Conservation (phyloP, 768 basidiomycete species). For the Termitomyces sp. region DNA sequence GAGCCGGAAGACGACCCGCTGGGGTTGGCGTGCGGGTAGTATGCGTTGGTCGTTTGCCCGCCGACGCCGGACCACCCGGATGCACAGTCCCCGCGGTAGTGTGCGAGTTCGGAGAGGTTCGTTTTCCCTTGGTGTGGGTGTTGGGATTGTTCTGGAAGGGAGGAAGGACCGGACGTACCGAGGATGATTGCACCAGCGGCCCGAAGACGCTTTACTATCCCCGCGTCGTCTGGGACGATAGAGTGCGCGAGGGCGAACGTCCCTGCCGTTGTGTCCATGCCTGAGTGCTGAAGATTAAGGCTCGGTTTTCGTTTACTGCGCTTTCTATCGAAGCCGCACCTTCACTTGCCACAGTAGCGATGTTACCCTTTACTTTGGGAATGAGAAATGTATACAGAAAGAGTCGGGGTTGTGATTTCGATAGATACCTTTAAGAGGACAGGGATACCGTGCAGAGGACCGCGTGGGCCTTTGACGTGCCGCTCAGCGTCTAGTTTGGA, state of each 20-base stretch:
- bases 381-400: too few relatives aligned
- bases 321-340: too few relatives aligned
- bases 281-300: too few relatives aligned
- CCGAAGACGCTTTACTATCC: slow-evolving; percentile 36
- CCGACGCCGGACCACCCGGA: slow-evolving; percentile 38
- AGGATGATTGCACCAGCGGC: slow-evolving; percentile 41
- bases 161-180: slow-evolving; percentile 18
- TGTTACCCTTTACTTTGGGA: slow-evolving; percentile 34
- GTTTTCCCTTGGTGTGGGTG: slow-evolving; percentile 38
- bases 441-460: slow-evolving; percentile 50
- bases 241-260: slow-evolving; percentile 36
- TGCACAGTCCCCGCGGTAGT: slow-evolving; percentile 40
- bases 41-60: slow-evolving; percentile 11
- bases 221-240: slow-evolving; percentile 40
- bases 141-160: not conserved
- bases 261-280: slow-evolving; percentile 42
- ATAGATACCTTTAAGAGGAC: slow-evolving; percentile 44
- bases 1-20: slow-evolving; percentile 58
- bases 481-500: slow-evolving; percentile 43
- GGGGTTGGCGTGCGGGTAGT: slow-evolving; percentile 42
- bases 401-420: too few relatives aligned
- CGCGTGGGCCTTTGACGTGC: slow-evolving; percentile 33
- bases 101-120: slow-evolving; percentile 50
- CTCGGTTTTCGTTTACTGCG: too few relatives aligned
- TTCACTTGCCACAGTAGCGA: slow-evolving; percentile 40